Evolutionary conservation across 805 yeast species (phyloP), one percentile per base, ranked within the genome.

Genomic region (Wickerhamomyces mucosus): DNA sequence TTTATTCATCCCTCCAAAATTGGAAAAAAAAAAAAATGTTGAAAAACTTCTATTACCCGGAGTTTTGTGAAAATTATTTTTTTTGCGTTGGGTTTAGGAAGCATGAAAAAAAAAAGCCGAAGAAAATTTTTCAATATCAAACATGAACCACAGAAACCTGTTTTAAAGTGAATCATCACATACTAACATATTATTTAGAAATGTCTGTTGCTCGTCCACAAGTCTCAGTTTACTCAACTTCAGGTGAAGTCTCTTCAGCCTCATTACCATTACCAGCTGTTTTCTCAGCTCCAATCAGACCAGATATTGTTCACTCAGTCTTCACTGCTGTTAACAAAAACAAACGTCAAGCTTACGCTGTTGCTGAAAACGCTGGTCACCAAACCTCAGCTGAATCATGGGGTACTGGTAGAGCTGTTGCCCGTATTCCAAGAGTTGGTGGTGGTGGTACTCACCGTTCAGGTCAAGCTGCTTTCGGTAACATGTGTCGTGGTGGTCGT

Each of bases 361-460:
- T 92, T 57, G 80, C 97, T 57, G 86, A 78, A 66, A 83, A 86
- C 74, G 98, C 98, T 62, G 98, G 98, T 75, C 95, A 85, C 80
- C 97, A 92, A 76, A 88, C 96, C 71, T 89, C 97, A 47, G 98
- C 98, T 67, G 96, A 86, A 75, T 92, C 98, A 48, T 92, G 98
- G 98, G 98, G 98, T 86, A 92, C 98, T 58, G 98, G 98, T 78
- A 88, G 98, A 78, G 98, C 98, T 72, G 96, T 92, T 63, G 97
- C 98, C 74, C 89, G 98, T 79, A 89, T 92, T 69, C 98, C 98
- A 77, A 88, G 98, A 80, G 97, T 92, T 65, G 96, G 96, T 73
- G 98, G 98, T 76, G 88, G 95, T 67, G 98, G 98, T 83, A 92
- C 98, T 67, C 96, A 86, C 94, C 88, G 98, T 75, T 75, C 97